Percentiles rank a stretch among this genome's conserved stretches.
Conservation (phyloP, 371 early-diverging fungal genomes). For the Massospora cicadina region DNA sequence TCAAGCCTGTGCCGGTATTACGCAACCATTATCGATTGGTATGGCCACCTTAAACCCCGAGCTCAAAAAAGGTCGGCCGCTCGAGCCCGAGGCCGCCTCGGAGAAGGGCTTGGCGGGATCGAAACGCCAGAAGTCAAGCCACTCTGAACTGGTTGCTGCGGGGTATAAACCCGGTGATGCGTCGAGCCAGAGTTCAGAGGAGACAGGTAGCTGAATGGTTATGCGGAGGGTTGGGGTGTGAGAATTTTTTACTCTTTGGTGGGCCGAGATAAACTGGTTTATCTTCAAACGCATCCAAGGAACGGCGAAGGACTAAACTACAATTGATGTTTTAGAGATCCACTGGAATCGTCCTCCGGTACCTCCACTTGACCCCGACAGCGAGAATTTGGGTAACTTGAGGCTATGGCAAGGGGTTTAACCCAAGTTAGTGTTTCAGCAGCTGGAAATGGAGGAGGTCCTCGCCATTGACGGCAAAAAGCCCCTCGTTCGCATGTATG, state of each 20-base stretch:
- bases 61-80: not conserved
- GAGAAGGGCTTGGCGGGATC: not conserved
- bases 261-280: too few relatives aligned
- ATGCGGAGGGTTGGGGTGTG: not conserved
- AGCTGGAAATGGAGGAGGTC: slow-evolving; percentile 81
- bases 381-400: not conserved
- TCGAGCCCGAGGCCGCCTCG: not conserved
- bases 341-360: not conserved
- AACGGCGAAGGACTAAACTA: too few relatives aligned
- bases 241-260: too few relatives aligned
- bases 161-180: not conserved
- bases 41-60: too few relatives aligned
- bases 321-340: not conserved
- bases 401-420: not conserved
- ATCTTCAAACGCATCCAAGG: too few relatives aligned
- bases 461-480: slow-evolving; percentile 24
- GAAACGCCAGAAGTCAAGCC: not conserved
- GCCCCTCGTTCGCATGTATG: slow-evolving; percentile 67
- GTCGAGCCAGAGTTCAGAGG: not conserved
- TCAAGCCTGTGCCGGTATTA: too few relatives aligned
- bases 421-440: slow-evolving; percentile 59
- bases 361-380: not conserved
- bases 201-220: not conserved
- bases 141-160: not conserved
- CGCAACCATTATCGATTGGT: too few relatives aligned